Conservation (phyloP, 2,329 filamentous ascomycete species). For the Fusarium sp. region DNA sequence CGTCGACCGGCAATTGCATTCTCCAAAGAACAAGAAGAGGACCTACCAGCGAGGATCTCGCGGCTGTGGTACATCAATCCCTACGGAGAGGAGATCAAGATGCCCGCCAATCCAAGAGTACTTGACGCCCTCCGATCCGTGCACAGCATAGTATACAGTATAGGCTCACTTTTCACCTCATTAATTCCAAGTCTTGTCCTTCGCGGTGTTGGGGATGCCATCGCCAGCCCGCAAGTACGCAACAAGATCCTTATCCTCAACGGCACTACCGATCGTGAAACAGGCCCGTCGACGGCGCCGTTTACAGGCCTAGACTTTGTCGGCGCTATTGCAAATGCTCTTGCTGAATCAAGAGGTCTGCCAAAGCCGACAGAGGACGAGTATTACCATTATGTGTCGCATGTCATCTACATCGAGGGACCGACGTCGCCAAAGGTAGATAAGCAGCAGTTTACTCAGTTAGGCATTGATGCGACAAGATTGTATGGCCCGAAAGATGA, state of each 20-base stretch:
- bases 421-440: constrained; percentile 78
- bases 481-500: constrained; percentile 77
- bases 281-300: constrained; percentile 73
- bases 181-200: constrained; percentile 87
- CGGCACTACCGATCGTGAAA: constrained; percentile 86
- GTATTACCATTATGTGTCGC: constrained; percentile 80
- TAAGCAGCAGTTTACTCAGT: constrained; percentile 67
- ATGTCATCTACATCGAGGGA: constrained; percentile 84
- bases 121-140: constrained; percentile 74
- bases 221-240: constrained; percentile 59
- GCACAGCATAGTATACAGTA: constrained; percentile 85
- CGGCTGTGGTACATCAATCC: constrained; percentile 98
- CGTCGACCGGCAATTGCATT: constrained; percentile 86
- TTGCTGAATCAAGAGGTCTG: constrained; percentile 73
- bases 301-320: constrained; percentile 87
- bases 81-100: constrained; percentile 95
- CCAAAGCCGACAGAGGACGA: constrained; percentile 57
- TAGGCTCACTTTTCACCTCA: constrained; percentile 93
- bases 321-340: constrained; percentile 80
- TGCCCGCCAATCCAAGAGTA: constrained; percentile 85
- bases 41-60: constrained; percentile 81
- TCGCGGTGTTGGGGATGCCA: constrained; percentile 75
- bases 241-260: constrained; percentile 90
- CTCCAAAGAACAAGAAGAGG: constrained; percentile 80
- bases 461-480: constrained; percentile 83